Evolutionary conservation across 2,329 filamentous ascomycete species (phyloP).

Genomic region (Xylaria sp.): DNA sequence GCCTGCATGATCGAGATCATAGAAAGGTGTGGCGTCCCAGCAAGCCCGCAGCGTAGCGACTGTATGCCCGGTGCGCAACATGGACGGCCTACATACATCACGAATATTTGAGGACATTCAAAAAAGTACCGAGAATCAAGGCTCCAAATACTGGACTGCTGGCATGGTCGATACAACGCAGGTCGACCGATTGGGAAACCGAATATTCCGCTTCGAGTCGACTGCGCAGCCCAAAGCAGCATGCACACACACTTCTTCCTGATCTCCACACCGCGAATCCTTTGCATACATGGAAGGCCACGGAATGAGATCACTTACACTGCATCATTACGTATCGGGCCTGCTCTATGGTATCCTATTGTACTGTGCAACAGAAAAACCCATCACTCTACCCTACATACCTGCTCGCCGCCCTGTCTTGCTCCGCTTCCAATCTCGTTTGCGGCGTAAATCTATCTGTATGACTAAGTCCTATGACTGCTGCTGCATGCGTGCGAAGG

Average conservation of each 20-base stretch:
- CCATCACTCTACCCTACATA: slow-evolving; percentile 9
- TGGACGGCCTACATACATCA: not conserved
- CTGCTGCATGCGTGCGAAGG: slow-evolving; percentile 30
- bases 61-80: slow-evolving; percentile 1
- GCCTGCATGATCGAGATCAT: slow-evolving; percentile 29
- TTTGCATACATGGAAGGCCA: not conserved
- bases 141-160: slow-evolving; percentile 2
- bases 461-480: slow-evolving; percentile 30
- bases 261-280: slow-evolving; percentile 15
- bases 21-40: slow-evolving; percentile 18
- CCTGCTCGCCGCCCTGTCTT: slow-evolving; percentile 9
- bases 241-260: slow-evolving; percentile 5
- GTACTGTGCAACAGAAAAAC: not conserved
- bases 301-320: slow-evolving; percentile 18
- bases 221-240: slow-evolving; percentile 26
- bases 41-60: slow-evolving; percentile 12
- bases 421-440: not conserved
- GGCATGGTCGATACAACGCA: slow-evolving; percentile 27
- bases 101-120: not conserved
- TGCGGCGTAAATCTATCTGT: not conserved
- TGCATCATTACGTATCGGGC: slow-evolving; percentile 8
- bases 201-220: slow-evolving; percentile 26
- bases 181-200: slow-evolving; percentile 33
- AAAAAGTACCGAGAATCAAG: slow-evolving; percentile 9
- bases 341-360: not conserved